A percentile compares a stretch with the other conserved stretches of the same genome.
Evolutionary conservation across 257 asterid species (phyloP).

Genomic region (Solanum medicagineum): DNA sequence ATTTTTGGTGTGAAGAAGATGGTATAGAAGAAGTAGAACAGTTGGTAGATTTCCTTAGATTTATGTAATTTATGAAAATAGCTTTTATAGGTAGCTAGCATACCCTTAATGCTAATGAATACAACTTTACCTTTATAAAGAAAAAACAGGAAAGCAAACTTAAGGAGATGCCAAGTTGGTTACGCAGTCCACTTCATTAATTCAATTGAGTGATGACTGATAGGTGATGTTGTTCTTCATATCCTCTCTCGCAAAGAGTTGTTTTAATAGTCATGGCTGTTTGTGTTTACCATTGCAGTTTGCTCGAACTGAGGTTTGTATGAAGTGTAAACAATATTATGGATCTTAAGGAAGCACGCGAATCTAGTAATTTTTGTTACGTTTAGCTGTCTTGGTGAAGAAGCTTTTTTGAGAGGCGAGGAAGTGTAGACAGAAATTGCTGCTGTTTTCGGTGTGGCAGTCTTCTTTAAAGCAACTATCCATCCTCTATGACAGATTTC

Average conservation of each 20-base stretch:
- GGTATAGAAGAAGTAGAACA: no score
- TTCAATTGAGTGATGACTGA: not conserved
- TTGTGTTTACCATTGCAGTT: not conserved
- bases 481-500: not conserved
- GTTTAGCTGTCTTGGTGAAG: not conserved
- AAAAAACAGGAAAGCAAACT: not conserved
- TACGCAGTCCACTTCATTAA: not conserved
- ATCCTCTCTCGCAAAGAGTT: not conserved
- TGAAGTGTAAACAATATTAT: not conserved
- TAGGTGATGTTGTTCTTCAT: not conserved
- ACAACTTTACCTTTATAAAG: no score
- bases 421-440: not conserved
- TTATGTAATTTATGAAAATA: no score
- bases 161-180: not conserved
- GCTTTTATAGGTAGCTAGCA: no score
- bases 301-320: not conserved
- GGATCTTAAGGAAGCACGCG: not conserved
- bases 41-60: no score
- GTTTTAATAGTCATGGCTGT: not conserved
- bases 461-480: not conserved
- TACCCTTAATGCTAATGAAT: no score
- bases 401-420: not conserved
- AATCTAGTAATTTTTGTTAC: not conserved
- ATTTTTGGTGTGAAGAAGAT: no score
- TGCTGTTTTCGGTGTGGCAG: not conserved